A percentile compares a stretch with the other conserved stretches of the same genome.
These are phyloP conservation scores for Anaeramoeba flamelloides DNA, from an alignment of 78 protist genomes.

Conservation along the genomic window DNA sequence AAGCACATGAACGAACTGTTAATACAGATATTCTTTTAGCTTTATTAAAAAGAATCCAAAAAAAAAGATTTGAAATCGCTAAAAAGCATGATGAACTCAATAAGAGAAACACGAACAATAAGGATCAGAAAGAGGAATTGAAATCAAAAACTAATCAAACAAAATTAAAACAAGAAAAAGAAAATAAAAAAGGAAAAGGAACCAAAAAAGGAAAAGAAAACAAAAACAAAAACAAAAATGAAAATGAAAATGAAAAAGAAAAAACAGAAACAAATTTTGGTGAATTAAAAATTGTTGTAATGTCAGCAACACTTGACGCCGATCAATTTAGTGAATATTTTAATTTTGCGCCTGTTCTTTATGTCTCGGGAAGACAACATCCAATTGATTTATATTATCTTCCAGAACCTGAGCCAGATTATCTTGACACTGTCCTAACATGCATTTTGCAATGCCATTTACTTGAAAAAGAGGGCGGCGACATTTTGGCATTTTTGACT, in stretches of 20 bases:
- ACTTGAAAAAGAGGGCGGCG: slow-evolving; percentile 56
- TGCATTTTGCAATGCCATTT: background rate
- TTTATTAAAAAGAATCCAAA: slow-evolving; percentile 34
- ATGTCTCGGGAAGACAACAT: background rate
- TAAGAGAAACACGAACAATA: too few relatives aligned
- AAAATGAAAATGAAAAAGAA: background rate
- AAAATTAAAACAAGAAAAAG: background rate
- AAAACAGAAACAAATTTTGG: background rate
- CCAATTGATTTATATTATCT: background rate
- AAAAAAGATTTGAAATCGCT: slow-evolving; percentile 9
- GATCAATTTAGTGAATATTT: slow-evolving; percentile 82
- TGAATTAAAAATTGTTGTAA: slow-evolving; percentile 75
- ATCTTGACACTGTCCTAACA: background rate
- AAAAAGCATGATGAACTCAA: too few relatives aligned
- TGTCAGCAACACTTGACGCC: slow-evolving; percentile 98
- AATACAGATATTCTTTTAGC: slow-evolving; percentile 95
- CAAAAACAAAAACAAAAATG: background rate
- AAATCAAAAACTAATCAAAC: too few relatives aligned
- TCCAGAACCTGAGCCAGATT: background rate
- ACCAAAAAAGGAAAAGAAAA: background rate
- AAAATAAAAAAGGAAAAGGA: background rate
- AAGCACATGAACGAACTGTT: slow-evolving; percentile 99
- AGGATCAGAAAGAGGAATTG: too few relatives aligned
- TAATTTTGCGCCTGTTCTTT: slow-evolving; percentile 44
- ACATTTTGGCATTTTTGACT: slow-evolving; percentile 72